Evolutionary conservation across 2,329 filamentous ascomycete species (phyloP).

Genomic region (Phyllosticta citribraziliensis): DNA sequence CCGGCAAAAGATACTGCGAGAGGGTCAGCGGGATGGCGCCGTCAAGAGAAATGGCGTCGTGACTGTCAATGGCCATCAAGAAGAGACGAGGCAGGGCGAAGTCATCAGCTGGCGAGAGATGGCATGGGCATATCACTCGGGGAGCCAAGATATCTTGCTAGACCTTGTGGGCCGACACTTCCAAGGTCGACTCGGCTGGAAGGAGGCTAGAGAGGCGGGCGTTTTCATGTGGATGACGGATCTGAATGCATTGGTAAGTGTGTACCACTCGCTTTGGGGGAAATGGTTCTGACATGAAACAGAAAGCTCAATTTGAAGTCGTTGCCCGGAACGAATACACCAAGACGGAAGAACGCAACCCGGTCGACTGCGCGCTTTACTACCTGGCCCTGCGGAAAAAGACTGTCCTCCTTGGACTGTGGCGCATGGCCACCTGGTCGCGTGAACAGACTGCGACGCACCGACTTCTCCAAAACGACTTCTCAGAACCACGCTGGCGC

Average conservation of each 20-base stretch:
- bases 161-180: constrained; percentile 76
- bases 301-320: constrained; percentile 75
- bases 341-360: constrained; percentile 76
- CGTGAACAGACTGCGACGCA: constrained; percentile 74
- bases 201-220: constrained; percentile 73
- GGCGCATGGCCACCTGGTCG: constrained; percentile 89
- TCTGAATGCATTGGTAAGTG: constrained; percentile 59
- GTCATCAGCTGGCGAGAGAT: constrained; percentile 62
- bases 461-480: constrained; percentile 79
- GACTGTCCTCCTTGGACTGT: constrained; percentile 76
- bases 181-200: constrained; percentile 72
- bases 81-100: constrained; percentile 40
- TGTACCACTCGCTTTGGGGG: not conserved
- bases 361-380: constrained; percentile 80
- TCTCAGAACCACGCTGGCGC: constrained; percentile 75
- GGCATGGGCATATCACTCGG: constrained; percentile 75
- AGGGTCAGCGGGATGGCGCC: constrained; percentile 21
- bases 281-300: not conserved
- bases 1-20: constrained; percentile 64
- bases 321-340: constrained; percentile 91
- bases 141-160: constrained; percentile 77
- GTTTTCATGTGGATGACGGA: constrained; percentile 94
- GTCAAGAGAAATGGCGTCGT: not conserved
- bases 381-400: constrained; percentile 91
- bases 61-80: not conserved